These are phyloP conservation scores for Metschnikowia hibisci DNA, from an alignment of 805 yeast species.

Conservation along the genomic window DNA sequence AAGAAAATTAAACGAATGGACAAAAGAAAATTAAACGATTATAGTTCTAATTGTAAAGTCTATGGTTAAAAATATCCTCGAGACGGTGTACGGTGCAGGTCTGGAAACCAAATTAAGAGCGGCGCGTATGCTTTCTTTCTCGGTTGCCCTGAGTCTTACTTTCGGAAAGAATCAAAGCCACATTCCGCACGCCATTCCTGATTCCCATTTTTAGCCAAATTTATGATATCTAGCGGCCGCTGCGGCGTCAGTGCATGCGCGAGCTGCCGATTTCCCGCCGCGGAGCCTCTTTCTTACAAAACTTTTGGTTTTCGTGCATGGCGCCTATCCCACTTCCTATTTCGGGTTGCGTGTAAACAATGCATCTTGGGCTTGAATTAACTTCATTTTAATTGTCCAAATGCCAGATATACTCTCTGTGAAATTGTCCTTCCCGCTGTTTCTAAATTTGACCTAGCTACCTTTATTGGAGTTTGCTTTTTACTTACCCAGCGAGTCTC, in stretches of 20 bases:
- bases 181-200: not conserved
- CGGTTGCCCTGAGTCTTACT: not conserved
- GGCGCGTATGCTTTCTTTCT: constrained; percentile 2
- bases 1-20: too few relatives aligned
- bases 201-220: not conserved
- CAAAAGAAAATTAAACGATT: too few relatives aligned
- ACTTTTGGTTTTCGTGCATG: constrained; percentile 2
- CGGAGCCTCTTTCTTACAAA: not conserved
- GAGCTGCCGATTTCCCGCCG: constrained; percentile 1
- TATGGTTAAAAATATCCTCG: too few relatives aligned
- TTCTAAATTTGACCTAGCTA: too few relatives aligned
- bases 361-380: constrained; percentile 1
- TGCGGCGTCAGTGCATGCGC: constrained; percentile 2
- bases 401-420: not conserved
- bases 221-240: not conserved
- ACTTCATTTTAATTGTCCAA: not conserved
- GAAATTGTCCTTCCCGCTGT: not conserved
- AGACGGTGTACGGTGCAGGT: not conserved
- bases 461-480: too few relatives aligned
- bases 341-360: constrained; percentile 3
- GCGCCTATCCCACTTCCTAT: constrained; percentile 3
- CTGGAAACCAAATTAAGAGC: not conserved
- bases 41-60: too few relatives aligned
- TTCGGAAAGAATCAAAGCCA: not conserved
- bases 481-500: too few relatives aligned